Evolutionary conservation across 2,329 filamentous ascomycete species (phyloP).

Genomic region (Nemania sp.): DNA sequence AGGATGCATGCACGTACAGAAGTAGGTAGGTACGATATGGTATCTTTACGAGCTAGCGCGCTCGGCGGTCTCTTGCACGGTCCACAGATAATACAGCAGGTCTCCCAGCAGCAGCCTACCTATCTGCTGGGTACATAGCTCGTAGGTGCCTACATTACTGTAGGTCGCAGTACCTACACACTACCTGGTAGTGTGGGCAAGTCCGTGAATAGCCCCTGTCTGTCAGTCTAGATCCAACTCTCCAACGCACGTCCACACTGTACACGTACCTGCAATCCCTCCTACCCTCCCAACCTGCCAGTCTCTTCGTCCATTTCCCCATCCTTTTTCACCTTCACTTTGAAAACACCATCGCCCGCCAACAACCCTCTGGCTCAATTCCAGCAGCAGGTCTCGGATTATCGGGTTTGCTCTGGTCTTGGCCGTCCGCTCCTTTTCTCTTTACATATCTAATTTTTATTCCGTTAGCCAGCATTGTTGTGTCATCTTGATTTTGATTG

Average conservation of each 20-base stretch:
- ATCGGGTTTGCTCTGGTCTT: conserved; percentile 67
- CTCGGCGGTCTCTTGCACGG: conserved; percentile 27
- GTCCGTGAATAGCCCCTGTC: conserved; percentile 16
- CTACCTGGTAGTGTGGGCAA: not conserved
- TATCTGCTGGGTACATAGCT: no score
- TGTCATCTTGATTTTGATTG: conserved; percentile 45
- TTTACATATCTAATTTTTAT: conserved; percentile 43
- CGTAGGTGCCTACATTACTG: not conserved
- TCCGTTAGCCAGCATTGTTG: conserved; percentile 45
- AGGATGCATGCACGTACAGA: not conserved
- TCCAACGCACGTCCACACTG: conserved; percentile 32
- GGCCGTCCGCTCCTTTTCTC: conserved; percentile 68
- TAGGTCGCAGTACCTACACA: no score
- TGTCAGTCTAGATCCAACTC: conserved; percentile 28
- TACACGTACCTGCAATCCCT: conserved; percentile 35
- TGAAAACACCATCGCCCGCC: conserved; percentile 45
- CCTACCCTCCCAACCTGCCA: conserved; percentile 30
- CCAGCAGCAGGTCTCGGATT: conserved; percentile 62
- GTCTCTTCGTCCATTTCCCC: conserved; percentile 44
- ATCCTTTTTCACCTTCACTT: conserved; percentile 43
- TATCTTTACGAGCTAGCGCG: conserved; percentile 21
- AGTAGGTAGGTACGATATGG: conserved; percentile 8
- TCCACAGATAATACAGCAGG: conserved; percentile 12
- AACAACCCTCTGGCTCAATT: conserved; percentile 64
- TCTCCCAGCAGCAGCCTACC: no score